Base-by-base conservation (phyloP, 441 rosid species). In the Croton laevigatus region DNA sequence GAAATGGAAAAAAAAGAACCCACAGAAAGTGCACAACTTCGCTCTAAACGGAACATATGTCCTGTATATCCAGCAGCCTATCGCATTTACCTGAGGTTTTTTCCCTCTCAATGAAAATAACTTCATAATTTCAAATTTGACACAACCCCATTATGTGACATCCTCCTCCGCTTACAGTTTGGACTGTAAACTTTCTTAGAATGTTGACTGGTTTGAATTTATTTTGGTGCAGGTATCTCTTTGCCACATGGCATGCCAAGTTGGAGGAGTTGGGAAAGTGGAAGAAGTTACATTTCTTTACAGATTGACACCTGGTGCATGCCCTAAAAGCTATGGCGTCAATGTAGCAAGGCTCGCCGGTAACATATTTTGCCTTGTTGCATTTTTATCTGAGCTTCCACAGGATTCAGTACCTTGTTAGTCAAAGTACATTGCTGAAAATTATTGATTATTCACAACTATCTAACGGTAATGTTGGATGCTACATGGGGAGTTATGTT, bases 311-410 rank as follows among this genome's bases (percentile, higher is more conserved):
- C 74, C 79, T 62, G 98, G 98, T 70, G 91, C 92, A 58, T 95
- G 99, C 82, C 99, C 98, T 59, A 95, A 93, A 82, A 95, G 99
- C 83, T 91, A 93, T 64, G 98, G 99, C 68, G 95, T 93, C 76
- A 95, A 95, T 66, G 97, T 95, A 80, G 99, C 99, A 62, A 87
- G 97, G 71, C 80, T 95, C 78, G 99, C 98, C 53, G 99, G 99
- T 89, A 86, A 73, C 36, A 32, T 75, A 27, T 68, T 61, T 67
- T 76, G 44, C 49, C 42, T 23, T 11, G 45, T 20, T 40, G 61
- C 59, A 66, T n/a, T 45, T 19, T 37, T 8, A 65, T 58, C 66
- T 62, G 65, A 53, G 40, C 8, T 52, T 49, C 54, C 42, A 57
- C 27, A 59, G 55, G 69, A 57, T n/a, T 42, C 53, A 45, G 14